These are phyloP conservation scores for Leptographium radiaticola DNA, from an alignment of 2,329 filamentous ascomycete species.

Conservation along the genomic window DNA sequence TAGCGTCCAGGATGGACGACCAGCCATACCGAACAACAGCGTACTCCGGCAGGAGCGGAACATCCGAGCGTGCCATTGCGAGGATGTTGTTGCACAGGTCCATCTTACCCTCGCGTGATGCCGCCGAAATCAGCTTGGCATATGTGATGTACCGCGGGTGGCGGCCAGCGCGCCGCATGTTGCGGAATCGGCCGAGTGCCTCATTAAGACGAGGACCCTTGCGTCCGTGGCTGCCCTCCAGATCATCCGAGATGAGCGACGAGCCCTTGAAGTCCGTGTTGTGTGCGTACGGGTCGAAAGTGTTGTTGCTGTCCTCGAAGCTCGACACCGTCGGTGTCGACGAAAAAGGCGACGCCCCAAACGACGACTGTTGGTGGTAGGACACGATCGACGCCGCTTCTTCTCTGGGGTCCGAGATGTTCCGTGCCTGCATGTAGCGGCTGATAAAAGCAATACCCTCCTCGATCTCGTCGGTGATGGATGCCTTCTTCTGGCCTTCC, in stretches of 20 bases:
- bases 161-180: conserved; percentile 82
- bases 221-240: conserved; percentile 68
- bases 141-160: conserved; percentile 95
- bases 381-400: conserved; percentile 30
- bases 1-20: conserved; percentile 91
- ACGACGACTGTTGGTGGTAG: conserved; percentile 26
- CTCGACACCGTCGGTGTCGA: conserved; percentile 44
- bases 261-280: conserved; percentile 91
- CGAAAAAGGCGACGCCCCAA: conserved; percentile 35
- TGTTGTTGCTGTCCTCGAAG: conserved; percentile 57
- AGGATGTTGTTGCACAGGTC: conserved; percentile 77
- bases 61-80: conserved; percentile 76
- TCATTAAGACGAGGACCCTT: conserved; percentile 65
- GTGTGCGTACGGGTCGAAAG: conserved; percentile 71
- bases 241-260: conserved; percentile 74
- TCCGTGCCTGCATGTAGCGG: conserved; percentile 43
- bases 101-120: conserved; percentile 72
- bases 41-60: conserved; percentile 75
- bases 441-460: conserved; percentile 64
- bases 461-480: conserved; percentile 68
- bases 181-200: conserved; percentile 71
- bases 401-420: conserved; percentile 41
- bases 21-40: conserved; percentile 85
- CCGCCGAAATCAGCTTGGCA: conserved; percentile 83
- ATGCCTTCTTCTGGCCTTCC: conserved; percentile 27